These are phyloP conservation scores for Parsonsia alboflavescens DNA, from an alignment of 257 asterid genomes.

Conservation along the genomic window DNA sequence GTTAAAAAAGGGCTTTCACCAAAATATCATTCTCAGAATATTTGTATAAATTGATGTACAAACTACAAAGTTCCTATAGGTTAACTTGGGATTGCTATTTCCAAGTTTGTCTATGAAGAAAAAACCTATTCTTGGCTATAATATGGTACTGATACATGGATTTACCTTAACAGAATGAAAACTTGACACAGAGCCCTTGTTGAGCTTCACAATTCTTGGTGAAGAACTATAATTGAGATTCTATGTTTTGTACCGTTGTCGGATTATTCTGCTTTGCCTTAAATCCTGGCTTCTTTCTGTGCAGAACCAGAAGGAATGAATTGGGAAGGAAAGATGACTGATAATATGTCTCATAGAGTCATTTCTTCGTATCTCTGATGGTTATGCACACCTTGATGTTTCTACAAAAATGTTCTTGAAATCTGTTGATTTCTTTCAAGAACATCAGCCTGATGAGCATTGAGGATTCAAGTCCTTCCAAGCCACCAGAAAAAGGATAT, in stretches of 20 bases:
- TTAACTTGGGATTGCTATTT: neutral
- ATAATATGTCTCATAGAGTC: neutral
- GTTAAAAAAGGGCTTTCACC: too few relatives aligned
- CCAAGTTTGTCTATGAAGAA: conserved; percentile 1
- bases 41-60: neutral
- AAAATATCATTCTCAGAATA: neutral
- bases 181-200: neutral
- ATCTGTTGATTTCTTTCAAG: conserved; percentile 1
- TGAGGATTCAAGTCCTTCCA: conserved; percentile 3
- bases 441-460: conserved; percentile 4
- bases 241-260: neutral
- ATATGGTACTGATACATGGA: neutral
- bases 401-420: neutral
- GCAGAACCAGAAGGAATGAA: neutral
- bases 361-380: neutral
- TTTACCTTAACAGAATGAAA: too few relatives aligned
- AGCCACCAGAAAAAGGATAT: conserved; percentile 19
- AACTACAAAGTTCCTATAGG: neutral
- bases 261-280: neutral
- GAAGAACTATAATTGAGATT: neutral
- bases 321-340: neutral
- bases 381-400: neutral
- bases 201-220: neutral
- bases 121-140: neutral
- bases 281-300: conserved; percentile 3